phyloP scores from a whole-genome alignment of 1,284 basidiomycete species.

The Malassezia yamatoensis region DNA sequence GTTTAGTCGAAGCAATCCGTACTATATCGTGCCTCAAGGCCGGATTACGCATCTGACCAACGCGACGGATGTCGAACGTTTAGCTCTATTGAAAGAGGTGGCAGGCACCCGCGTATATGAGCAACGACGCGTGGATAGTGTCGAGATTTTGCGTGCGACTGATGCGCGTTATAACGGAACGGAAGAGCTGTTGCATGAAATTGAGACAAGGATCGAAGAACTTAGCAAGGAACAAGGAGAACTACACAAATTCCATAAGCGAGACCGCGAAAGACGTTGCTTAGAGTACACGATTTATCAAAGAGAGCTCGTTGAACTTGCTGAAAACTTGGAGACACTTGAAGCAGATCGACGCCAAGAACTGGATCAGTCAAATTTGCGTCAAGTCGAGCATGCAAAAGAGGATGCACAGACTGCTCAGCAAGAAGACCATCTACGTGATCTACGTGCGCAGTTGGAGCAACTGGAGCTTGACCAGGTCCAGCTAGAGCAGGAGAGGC shows the following conservation, averaged over 20 bases:
- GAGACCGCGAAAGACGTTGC: slow-evolving; percentile 86
- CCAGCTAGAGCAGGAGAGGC: slow-evolving; percentile 63
- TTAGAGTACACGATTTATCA: slow-evolving; percentile 91
- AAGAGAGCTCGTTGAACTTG: slow-evolving; percentile 78
- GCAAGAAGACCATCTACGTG: slow-evolving; percentile 64
- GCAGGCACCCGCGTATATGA: slow-evolving; percentile 98
- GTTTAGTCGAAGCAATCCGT: slow-evolving; percentile 92
- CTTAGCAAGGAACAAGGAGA: slow-evolving; percentile 97
- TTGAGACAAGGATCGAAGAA: slow-evolving; percentile 77
- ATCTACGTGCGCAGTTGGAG: slow-evolving; percentile 61
- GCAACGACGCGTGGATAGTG: slow-evolving; percentile 77
- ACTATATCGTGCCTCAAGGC: slow-evolving; percentile 98
- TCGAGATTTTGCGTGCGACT: slow-evolving; percentile 95
- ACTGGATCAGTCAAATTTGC: slow-evolving; percentile 67
- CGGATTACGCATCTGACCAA: slow-evolving; percentile 95
- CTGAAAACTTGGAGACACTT: slow-evolving; percentile 65
- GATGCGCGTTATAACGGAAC: slow-evolving; percentile 86
- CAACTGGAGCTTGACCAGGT: slow-evolving; percentile 61
- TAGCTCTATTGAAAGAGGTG: slow-evolving; percentile 89
- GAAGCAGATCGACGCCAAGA: slow-evolving; percentile 62
- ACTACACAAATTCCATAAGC: slow-evolving; percentile 86
- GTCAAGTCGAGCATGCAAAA: slow-evolving; percentile 68
- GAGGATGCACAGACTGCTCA: slow-evolving; percentile 63
- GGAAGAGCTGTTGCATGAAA: slow-evolving; percentile 75
- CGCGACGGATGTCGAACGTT: slow-evolving; percentile 86